Base-by-base conservation (phyloP, 2,329 filamentous ascomycete genomes). In the Penicillium rolfsii region DNA sequence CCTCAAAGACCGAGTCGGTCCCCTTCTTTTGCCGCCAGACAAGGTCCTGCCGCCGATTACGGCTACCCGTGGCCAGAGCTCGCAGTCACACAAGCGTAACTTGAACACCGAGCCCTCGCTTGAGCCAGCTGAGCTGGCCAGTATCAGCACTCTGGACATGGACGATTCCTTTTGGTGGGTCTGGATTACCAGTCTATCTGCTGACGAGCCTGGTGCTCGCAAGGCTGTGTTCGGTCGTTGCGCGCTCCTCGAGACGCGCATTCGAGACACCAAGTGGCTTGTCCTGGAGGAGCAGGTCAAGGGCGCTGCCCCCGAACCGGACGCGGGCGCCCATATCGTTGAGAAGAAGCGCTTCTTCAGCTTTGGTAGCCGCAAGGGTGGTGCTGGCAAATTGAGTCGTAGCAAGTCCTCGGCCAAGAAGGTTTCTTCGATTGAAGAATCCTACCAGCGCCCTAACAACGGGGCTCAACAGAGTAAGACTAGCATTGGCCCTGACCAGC, bases 91-190 rank as follows among this genome's bases (percentile, higher is more conserved):
- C 73, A 84, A 83, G 58, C 87, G 89, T 46, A 85, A 87, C 60
- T 80, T 91, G n/a, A 88, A 93, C 66, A 84, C 83, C 14, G 87
- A 91, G 57, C 78, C 79, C 26, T 82, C 86, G 43, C 82, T 97
- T 0, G 93, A 97, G 66, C 95, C 94, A 0, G 95, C 93, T 55
- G 95, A 99, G 82, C 84, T 99, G 59, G 95, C 95, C 33, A 98
- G 93, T 73, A 97, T 99, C 72, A 90, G 86, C 26, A 85, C 85
- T 40, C 86, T 98, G 59, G 89, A 95, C 64, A 83, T 99, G 5
- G 95, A 99, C 70, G 94, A 98, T 74, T 90, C 93, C 1, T 99
- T 99, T 76, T 99, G 95, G 95, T 98, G 95, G 94, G 95, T 98
- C 4, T 99, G 95, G 95, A 98, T 99, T 84, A 96, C 88, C 69